Evolutionary conservation across 176 grass and related monocot species (phyloP), one percentile per base, ranked within the genome.

Genomic region (Aegilops sharonensis): DNA sequence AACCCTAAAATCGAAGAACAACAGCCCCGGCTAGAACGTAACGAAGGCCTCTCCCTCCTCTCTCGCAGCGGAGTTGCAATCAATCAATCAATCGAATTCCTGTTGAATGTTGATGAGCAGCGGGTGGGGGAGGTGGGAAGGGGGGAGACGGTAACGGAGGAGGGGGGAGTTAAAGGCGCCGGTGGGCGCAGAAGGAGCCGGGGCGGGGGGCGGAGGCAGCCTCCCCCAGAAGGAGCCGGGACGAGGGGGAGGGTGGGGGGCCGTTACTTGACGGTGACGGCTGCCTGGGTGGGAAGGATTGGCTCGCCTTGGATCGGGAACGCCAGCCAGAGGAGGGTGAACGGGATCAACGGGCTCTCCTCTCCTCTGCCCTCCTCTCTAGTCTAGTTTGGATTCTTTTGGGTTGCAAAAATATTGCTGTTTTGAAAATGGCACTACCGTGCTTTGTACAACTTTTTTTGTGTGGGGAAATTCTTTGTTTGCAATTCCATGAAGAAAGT

Each of bases 201-300:
- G 83, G 66, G 43, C 47, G 54, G 68, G 50, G 80, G 79, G 30
- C 68, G 86, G 31, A 83, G 85, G 60, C 88, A 82, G 57, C 92
- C 92, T 91, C 76, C 92, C 85, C 92, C 89, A 91, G 92, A 89
- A 91, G 80, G 37, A 72, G 84, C 92, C 89, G 86, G 80, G 24
- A 77, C 42, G 77, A 27, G 61, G 34, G 76, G 21, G 52, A 31
- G 65, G 80, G 88, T 78, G 81, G 81, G 89, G 70, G 86, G 64
- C 83, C 86, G 92, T 91, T 94, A 94, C 80, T 80, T 91, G 89
- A 94, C 92, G 92, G 92, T 81, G 92, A 94, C 92, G 92, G 79
- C 89, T 78, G 79, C 18, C 9, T 77, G 57, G 42, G 72, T 45
- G 39, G 17, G 42, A 29, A 20, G 25, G 43, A 34, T 74, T 52